These are phyloP conservation scores for Epicoccum nigrum DNA, from an alignment of 2,329 filamentous ascomycete species.

Conservation along the genomic window DNA sequence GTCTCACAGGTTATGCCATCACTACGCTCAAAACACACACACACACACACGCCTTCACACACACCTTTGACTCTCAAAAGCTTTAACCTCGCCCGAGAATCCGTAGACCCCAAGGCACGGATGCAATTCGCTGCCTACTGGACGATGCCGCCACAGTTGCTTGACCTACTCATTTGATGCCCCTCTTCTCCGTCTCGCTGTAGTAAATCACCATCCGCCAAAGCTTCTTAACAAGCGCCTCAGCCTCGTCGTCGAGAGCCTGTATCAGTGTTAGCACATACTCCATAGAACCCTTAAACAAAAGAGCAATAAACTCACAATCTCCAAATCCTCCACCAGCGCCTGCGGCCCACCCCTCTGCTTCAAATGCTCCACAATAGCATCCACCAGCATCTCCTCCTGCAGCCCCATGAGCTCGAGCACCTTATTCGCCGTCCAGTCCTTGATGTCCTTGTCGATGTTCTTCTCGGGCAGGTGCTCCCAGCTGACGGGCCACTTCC, in stretches of 20 bases:
- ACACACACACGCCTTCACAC: too few relatives aligned
- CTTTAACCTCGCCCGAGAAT: constrained; percentile 21
- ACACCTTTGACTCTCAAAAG: constrained; percentile 4
- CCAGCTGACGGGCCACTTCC: constrained; percentile 94
- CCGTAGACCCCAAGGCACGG: constrained; percentile 30
- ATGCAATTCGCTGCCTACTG: constrained; percentile 24
- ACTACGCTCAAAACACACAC: too few relatives aligned
- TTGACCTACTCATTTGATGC: constrained; percentile 62
- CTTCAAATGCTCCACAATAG: constrained; percentile 85
- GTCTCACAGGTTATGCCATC: too few relatives aligned
- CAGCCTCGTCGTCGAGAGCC: constrained; percentile 93
- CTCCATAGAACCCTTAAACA: too few relatives aligned
- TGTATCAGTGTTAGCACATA: constrained; percentile 47
- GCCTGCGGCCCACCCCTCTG: constrained; percentile 76
- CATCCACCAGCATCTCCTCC: constrained; percentile 92
- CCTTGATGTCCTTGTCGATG: constrained; percentile 83
- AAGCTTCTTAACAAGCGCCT: constrained; percentile 91
- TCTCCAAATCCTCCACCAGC: constrained; percentile 82
- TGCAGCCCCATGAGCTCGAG: constrained; percentile 96
- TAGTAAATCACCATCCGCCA: constrained; percentile 99
- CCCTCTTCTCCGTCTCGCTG: constrained; percentile 90
- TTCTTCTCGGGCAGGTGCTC: constrained; percentile 82
- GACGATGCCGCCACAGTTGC: constrained; percentile 25
- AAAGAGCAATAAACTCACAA: constrained; percentile 62
- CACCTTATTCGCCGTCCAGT: constrained; percentile 98